Percentiles rank a stretch among this genome's conserved stretches.
Evolutionary conservation across 768 basidiomycete species (phyloP).

Genomic region (Boletus rex-veris): DNA sequence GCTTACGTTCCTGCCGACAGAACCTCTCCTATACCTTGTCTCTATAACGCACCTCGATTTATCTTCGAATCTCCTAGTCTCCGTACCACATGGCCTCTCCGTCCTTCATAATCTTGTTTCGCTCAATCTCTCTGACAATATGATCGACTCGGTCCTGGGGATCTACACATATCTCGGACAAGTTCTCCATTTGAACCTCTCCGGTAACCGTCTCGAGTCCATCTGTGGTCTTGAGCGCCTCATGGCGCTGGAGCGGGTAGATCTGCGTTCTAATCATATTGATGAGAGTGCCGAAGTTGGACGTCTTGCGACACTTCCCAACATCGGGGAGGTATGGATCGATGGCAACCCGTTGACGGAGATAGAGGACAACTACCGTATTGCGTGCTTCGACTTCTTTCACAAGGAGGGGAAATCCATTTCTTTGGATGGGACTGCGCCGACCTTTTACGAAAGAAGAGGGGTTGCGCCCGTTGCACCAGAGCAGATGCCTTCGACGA

Average conservation of each 20-base stretch:
- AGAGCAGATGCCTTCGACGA: slow-evolving; percentile 50
- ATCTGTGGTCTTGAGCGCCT: slow-evolving; percentile 94
- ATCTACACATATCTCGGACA: slow-evolving; percentile 81
- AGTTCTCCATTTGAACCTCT: slow-evolving; percentile 73
- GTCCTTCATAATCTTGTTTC: slow-evolving; percentile 75
- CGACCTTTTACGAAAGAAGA: slow-evolving; percentile 69
- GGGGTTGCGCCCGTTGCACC: slow-evolving; percentile 48
- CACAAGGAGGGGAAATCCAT: slow-evolving; percentile 78
- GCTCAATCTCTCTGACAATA: slow-evolving; percentile 96
- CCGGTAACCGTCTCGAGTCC: slow-evolving; percentile 88
- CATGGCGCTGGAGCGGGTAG: slow-evolving; percentile 76
- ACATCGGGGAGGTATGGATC: slow-evolving; percentile 77
- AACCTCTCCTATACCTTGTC: slow-evolving; percentile 61
- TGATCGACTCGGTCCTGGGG: slow-evolving; percentile 93
- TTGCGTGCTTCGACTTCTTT: slow-evolving; percentile 81
- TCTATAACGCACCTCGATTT: slow-evolving; percentile 82
- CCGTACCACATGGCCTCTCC: slow-evolving; percentile 76
- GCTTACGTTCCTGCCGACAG: slow-evolving; percentile 74
- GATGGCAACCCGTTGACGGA: slow-evolving; percentile 81
- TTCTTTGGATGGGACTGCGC: slow-evolving; percentile 67
- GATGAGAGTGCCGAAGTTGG: slow-evolving; percentile 85
- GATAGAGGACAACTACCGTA: slow-evolving; percentile 64
- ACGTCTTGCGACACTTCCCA: slow-evolving; percentile 73
- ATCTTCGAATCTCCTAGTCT: slow-evolving; percentile 86
- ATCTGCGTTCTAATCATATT: slow-evolving; percentile 75